These are phyloP conservation scores for Meripilus lineatus DNA, from an alignment of 1,284 basidiomycete genomes.

Conservation along the genomic window DNA sequence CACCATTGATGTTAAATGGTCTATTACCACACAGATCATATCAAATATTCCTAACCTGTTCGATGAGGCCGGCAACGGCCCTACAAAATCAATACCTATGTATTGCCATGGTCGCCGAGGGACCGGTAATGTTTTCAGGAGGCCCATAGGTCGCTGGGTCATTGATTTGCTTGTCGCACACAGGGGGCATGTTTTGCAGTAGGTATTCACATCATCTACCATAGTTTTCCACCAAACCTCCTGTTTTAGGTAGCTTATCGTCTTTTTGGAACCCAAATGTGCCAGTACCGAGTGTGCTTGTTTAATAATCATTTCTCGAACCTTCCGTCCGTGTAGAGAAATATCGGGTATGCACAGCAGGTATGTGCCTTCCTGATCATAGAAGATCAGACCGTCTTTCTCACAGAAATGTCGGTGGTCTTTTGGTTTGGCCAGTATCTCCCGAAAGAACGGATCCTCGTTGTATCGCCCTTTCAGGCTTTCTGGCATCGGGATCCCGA, in stretches of 20 bases:
- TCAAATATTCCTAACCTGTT: conserved; percentile 16
- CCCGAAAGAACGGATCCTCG: conserved; percentile 14
- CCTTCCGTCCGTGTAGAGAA: conserved; percentile 11
- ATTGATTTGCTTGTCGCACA: conserved; percentile 21
- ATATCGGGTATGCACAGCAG: conserved; percentile 26
- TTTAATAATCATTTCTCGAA: conserved; percentile 23
- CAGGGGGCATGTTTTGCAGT: conserved; percentile 21
- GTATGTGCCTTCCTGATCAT: no score
- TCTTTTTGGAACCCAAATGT: conserved; percentile 24
- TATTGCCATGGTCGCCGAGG: conserved; percentile 23
- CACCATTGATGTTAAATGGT: conserved; percentile 15
- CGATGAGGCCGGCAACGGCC: conserved; percentile 6
- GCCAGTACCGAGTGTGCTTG: conserved; percentile 27
- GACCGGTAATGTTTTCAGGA: conserved; percentile 19
- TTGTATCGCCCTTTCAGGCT: conserved; percentile 8
- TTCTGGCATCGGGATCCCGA: no score
- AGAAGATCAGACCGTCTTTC: conserved; percentile 18
- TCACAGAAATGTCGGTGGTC: conserved; percentile 18
- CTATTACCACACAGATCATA: conserved; percentile 16
- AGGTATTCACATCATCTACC: conserved; percentile 18
- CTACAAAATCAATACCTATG: conserved; percentile 31
- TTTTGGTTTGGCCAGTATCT: conserved; percentile 14
- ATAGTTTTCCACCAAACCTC: conserved; percentile 29
- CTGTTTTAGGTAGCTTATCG: conserved; percentile 18
- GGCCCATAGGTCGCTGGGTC: conserved; percentile 20